These are phyloP conservation scores for Punica granatum DNA, from an alignment of 345 rosid species.

Conservation along the genomic window DNA sequence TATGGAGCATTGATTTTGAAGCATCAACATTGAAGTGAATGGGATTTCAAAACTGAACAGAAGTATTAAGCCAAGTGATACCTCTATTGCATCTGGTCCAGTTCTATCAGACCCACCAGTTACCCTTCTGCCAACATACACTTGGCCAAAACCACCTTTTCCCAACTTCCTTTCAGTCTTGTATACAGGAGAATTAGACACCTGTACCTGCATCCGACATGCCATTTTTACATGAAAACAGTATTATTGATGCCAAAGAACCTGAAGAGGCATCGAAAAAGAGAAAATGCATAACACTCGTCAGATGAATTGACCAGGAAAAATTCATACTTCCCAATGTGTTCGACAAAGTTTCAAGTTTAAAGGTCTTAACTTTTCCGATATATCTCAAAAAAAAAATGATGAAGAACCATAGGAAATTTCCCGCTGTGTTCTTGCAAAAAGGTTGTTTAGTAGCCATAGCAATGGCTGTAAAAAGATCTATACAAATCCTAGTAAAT, in stretches of 20 bases:
- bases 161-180: conserved; percentile 84
- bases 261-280: no score
- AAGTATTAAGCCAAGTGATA: conserved; percentile 10
- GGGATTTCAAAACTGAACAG: background rate
- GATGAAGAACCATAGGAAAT: background rate
- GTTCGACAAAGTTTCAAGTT: background rate
- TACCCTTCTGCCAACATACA: conserved; percentile 83
- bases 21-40: conserved; percentile 3
- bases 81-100: conserved; percentile 82
- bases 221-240: background rate
- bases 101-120: conserved; percentile 58
- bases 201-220: conserved; percentile 54
- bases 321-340: background rate
- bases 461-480: background rate
- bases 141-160: conserved; percentile 99
- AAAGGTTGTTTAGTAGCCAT: background rate
- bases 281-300: background rate
- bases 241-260: no score
- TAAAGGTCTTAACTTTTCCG: background rate
- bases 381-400: background rate
- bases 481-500: background rate
- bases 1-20: conserved; percentile 10
- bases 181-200: conserved; percentile 82
- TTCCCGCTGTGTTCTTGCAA: background rate
- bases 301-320: background rate